Evolutionary conservation across 306 rosid species (phyloP).

Genomic region (Ammopiptanthus mongolicus): DNA sequence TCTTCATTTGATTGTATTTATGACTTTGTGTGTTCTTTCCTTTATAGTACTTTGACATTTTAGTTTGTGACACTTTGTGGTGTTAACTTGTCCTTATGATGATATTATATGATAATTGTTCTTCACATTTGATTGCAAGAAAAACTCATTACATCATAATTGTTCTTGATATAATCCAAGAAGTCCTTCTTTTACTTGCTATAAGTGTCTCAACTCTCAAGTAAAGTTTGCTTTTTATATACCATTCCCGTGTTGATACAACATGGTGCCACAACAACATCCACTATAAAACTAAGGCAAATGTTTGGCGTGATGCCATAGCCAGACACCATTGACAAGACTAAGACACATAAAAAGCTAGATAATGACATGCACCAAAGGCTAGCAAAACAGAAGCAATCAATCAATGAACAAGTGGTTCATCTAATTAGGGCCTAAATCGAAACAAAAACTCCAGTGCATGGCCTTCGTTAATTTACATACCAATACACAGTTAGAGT

Average conservation of each 20-base stretch:
- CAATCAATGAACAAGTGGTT: neutral
- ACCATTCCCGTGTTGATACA: neutral
- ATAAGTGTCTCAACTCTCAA: neutral
- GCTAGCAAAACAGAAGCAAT: neutral
- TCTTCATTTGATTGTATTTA: neutral
- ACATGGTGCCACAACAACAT: neutral
- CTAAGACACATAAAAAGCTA: neutral
- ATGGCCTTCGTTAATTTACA: neutral
- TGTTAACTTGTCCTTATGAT: neutral
- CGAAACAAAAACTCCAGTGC: neutral
- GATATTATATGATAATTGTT: neutral
- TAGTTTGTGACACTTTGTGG: neutral
- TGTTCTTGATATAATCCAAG: neutral
- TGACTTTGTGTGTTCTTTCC: neutral
- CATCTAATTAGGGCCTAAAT: neutral
- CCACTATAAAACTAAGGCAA: neutral
- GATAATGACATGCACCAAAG: conserved; percentile 11
- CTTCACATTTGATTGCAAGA: neutral
- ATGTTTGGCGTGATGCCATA: neutral
- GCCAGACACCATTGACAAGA: neutral
- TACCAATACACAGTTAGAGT: neutral
- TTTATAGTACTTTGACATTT: neutral
- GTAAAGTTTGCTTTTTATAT: neutral
- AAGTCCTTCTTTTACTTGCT: neutral
- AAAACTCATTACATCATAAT: neutral